These are phyloP conservation scores for Sordariomycetes sp. DNA, from an alignment of 2,329 filamentous ascomycete species.

Conservation along the genomic window DNA sequence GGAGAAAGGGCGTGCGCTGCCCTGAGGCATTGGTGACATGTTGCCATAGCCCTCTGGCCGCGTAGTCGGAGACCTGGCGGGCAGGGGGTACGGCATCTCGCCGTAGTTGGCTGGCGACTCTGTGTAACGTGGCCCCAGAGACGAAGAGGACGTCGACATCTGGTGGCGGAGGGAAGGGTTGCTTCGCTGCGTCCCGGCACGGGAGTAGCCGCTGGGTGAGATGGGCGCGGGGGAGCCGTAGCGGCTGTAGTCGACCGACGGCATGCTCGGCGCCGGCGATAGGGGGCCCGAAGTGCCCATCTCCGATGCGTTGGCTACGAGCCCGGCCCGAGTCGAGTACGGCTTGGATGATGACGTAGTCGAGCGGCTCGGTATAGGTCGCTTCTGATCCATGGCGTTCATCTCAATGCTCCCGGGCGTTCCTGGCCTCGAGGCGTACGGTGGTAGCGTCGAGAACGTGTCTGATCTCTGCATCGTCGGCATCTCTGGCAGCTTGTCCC, in stretches of 20 bases:
- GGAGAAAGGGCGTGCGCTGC: constrained; percentile 11
- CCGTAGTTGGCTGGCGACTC: constrained; percentile 19
- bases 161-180: constrained; percentile 6
- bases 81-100: constrained; percentile 20
- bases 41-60: constrained; percentile 19
- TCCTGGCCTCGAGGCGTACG: constrained; percentile 49
- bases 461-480: constrained; percentile 49
- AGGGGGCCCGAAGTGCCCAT: constrained; percentile 7
- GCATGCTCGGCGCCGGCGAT: not conserved
- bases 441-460: constrained; percentile 49
- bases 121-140: constrained; percentile 6
- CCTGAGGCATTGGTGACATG: constrained; percentile 9
- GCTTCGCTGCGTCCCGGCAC: constrained; percentile 9
- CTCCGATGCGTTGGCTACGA: constrained; percentile 46
- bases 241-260: constrained; percentile 9
- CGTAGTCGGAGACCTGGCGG: constrained; percentile 18
- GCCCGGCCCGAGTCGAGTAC: constrained; percentile 53
- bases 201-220: constrained; percentile 22
- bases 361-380: constrained; percentile 32
- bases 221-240: constrained; percentile 18
- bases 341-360: constrained; percentile 45
- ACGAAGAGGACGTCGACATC: constrained; percentile 5
- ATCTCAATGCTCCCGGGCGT: constrained; percentile 44
- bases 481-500: constrained; percentile 44
- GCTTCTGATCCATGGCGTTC: constrained; percentile 39